Evolutionary conservation across 2,329 filamentous ascomycete genomes (phyloP).

Genomic region (Trematosphaeria pertusa): DNA sequence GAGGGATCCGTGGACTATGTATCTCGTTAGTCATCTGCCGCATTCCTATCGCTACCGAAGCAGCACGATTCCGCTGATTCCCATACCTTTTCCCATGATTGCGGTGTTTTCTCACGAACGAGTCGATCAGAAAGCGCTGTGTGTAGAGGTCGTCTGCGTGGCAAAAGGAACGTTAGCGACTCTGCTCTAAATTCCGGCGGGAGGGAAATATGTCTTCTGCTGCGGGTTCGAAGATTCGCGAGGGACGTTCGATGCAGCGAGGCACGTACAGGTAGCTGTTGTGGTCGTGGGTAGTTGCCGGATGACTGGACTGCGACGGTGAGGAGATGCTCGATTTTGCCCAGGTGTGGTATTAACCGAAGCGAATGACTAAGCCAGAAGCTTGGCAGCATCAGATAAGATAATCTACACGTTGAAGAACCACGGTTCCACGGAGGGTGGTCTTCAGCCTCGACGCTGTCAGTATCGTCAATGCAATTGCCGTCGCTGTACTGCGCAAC

Average conservation of each 20-base stretch:
- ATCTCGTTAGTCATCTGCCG: too few relatives aligned
- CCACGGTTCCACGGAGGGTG: too few relatives aligned
- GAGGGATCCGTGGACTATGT: conserved; percentile 93
- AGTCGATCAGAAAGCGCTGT: conserved; percentile 31
- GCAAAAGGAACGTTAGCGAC: conserved; percentile 41
- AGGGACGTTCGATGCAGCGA: conserved; percentile 10
- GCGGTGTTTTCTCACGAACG: conserved; percentile 51
- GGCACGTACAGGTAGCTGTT: conserved; percentile 45
- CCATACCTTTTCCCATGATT: conserved; percentile 91
- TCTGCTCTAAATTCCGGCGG: conserved; percentile 11
- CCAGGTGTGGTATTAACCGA: conserved; percentile 37
- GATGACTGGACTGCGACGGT: conserved; percentile 39
- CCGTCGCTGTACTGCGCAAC: too few relatives aligned
- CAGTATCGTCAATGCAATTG: too few relatives aligned
- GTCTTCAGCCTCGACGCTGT: too few relatives aligned
- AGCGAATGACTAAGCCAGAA: conserved; percentile 3
- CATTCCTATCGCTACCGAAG: too few relatives aligned
- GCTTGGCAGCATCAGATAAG: conserved; percentile 24
- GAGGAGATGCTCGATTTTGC: conserved; percentile 34
- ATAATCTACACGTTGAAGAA: too few relatives aligned
- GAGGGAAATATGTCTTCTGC: not conserved
- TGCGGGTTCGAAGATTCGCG: conserved; percentile 2
- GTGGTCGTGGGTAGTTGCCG: conserved; percentile 37
- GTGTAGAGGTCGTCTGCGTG: conserved; percentile 29
- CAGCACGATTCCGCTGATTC: too few relatives aligned